Base-by-base conservation (phyloP, 176 grass and related monocot species). In the Poa pratensis region DNA sequence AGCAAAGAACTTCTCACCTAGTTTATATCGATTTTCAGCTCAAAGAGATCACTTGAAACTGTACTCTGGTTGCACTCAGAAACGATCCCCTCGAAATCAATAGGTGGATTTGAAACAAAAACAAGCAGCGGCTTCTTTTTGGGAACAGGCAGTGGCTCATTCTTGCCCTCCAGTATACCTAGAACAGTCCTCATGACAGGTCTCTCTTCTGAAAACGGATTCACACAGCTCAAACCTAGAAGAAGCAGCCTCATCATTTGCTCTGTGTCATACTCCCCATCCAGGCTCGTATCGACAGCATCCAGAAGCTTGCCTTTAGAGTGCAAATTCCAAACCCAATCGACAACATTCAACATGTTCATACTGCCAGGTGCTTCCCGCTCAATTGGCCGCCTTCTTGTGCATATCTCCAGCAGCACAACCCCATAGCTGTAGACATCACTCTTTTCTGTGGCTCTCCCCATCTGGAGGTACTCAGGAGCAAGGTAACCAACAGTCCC, bases 401-500 rank as follows among this genome's bases (percentile, higher is more conserved):
- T 88, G 82, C 90, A 91, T 60, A 91, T 77, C 86, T 91, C 90
- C 53, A 91, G 82, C 5, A 91, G 73, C 49, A 91, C 90, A 71
- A 91, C 82, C 27, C 86, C 90, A 82, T 86, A 91, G 72, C 86
- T 91, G 83, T 85, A 91, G 34, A 86, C 73, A 88, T 91, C 90
- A 13, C 78, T 85, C 83, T 91, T 91, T 45, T 91, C 86, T 4
- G 82, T 91, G 43, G 82, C 86, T 79, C 84, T 86, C 24, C 90
- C 90, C 65, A 82, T 85, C 64, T 82, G 86, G 26, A 91, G 82
- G 64, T 91, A 91, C 78, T 91, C 90, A 67, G 86, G 86, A 30
- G 90, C 90, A 78, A 91, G 90, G 73, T 91, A 91, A 64, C 90
- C 90, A 43, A 91, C 16, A 51, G 90, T 91, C 55, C 90, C 86